A percentile compares a stretch with the other conserved stretches of the same genome.
Conservation (phyloP, 257 asterid species). For the Cordia subcordata region DNA sequence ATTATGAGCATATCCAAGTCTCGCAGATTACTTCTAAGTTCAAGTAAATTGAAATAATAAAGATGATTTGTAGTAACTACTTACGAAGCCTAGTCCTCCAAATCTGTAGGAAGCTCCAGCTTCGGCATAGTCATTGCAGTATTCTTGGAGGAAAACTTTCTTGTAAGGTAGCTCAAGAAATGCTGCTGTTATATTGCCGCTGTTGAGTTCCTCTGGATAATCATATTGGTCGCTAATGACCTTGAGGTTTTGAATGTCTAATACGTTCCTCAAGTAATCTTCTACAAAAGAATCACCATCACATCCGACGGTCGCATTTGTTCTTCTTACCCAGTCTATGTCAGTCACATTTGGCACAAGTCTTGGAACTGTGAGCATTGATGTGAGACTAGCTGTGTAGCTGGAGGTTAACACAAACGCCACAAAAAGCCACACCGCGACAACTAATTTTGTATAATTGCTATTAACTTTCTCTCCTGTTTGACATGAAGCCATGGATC, state of each 20-base stretch:
- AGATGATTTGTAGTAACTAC: not conserved
- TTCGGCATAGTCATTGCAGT: conserved; percentile 23
- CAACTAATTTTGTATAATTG: conserved; percentile 25
- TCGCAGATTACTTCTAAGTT: too few relatives aligned
- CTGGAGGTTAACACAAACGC: conserved; percentile 30
- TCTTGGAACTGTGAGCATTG: conserved; percentile 30
- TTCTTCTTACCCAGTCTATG: conserved; percentile 19
- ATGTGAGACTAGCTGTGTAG: conserved; percentile 34
- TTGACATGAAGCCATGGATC: not conserved
- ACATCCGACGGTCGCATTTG: conserved; percentile 33
- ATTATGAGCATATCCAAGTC: too few relatives aligned
- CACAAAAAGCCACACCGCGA: conserved; percentile 31
- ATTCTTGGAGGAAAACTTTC: conserved; percentile 25
- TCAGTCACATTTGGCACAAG: conserved; percentile 27
- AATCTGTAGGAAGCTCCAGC: conserved; percentile 29
- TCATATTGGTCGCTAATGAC: conserved; percentile 2
- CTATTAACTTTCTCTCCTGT: conserved; percentile 25
- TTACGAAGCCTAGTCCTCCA: conserved; percentile 37
- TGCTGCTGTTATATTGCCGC: conserved; percentile 29
- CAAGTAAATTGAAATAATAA: too few relatives aligned
- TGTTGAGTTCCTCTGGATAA: conserved; percentile 20
- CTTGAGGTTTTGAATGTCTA: conserved; percentile 23
- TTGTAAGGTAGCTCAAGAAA: conserved; percentile 37
- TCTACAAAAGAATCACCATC: conserved; percentile 34
- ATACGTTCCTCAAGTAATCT: conserved; percentile 20